These are phyloP conservation scores for Tetrahymena malaccensis DNA, from an alignment of 73 alveolate genomes.

Conservation along the genomic window DNA sequence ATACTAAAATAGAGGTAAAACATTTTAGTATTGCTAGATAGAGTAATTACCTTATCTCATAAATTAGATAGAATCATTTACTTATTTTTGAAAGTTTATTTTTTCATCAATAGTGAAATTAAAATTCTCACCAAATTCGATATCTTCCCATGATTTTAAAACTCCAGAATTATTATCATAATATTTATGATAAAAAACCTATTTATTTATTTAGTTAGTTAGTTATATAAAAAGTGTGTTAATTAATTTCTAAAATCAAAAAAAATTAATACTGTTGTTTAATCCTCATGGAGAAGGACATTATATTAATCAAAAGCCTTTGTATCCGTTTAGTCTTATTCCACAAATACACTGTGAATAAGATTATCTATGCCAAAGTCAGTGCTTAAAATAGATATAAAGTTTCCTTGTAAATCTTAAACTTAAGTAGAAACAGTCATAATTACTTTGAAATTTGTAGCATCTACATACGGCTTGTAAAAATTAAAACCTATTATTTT, in stretches of 20 bases:
- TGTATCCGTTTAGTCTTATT: background rate
- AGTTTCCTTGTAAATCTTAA: background rate
- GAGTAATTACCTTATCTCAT: background rate
- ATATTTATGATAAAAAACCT: background rate
- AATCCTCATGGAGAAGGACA: background rate
- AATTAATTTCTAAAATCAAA: background rate
- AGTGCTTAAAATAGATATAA: background rate
- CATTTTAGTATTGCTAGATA: background rate
- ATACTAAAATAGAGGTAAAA: background rate
- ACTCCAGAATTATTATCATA: background rate
- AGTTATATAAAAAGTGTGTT: background rate
- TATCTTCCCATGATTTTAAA: background rate
- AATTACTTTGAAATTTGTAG: background rate
- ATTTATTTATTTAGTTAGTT: too few species aligned
- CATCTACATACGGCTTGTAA: background rate
- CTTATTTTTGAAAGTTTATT: background rate
- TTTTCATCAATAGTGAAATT: background rate
- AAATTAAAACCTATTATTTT: background rate
- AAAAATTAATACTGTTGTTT: background rate
- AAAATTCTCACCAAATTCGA: background rate
- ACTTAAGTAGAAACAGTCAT: background rate
- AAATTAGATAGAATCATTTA: background rate
- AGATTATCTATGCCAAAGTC: background rate
- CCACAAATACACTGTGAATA: background rate
- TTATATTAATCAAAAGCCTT: background rate